A percentile compares a stretch with the other conserved stretches of the same genome.
Evolutionary conservation across 768 basidiomycete genomes (phyloP).

Genomic region (Russula foetens): DNA sequence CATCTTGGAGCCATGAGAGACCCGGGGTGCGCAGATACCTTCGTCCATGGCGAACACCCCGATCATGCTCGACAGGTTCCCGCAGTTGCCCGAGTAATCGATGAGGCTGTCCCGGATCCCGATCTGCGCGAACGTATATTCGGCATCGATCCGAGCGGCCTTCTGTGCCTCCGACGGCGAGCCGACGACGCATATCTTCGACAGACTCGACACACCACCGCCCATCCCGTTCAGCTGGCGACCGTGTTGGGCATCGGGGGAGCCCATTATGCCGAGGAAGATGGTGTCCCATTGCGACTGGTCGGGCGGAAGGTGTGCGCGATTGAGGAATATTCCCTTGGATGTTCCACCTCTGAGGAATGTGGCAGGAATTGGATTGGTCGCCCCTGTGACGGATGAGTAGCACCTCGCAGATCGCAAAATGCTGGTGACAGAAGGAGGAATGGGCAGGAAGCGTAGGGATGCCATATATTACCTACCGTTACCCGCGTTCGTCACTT

Average conservation of each 20-base stretch:
- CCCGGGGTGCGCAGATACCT: constrained; percentile 36
- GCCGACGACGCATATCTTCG: constrained; percentile 64
- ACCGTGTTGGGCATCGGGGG: constrained; percentile 58
- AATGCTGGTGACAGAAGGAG: background rate
- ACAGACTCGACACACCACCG: constrained; percentile 65
- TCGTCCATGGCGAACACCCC: constrained; percentile 68
- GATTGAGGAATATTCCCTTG: constrained; percentile 63
- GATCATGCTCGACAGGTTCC: constrained; percentile 65
- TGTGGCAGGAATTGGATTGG: constrained; percentile 32
- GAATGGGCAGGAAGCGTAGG: background rate
- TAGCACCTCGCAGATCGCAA: background rate
- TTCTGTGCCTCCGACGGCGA: constrained; percentile 36
- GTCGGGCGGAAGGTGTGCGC: constrained; percentile 42
- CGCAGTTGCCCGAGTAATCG: constrained; percentile 70
- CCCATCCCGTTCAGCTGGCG: constrained; percentile 79
- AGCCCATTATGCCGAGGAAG: constrained; percentile 74
- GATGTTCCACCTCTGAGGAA: constrained; percentile 73
- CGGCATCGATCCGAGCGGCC: constrained; percentile 44
- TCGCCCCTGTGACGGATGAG: constrained; percentile 8
- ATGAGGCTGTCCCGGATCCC: constrained; percentile 47
- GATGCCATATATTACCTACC: background rate
- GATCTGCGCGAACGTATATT: constrained; percentile 61
- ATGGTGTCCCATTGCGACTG: constrained; percentile 47
- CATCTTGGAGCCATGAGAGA: constrained; percentile 8
- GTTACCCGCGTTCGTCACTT: no score